Evolutionary conservation across 164 flowering plant genomes (phyloP).

Genomic region (Stephania cephalantha): DNA sequence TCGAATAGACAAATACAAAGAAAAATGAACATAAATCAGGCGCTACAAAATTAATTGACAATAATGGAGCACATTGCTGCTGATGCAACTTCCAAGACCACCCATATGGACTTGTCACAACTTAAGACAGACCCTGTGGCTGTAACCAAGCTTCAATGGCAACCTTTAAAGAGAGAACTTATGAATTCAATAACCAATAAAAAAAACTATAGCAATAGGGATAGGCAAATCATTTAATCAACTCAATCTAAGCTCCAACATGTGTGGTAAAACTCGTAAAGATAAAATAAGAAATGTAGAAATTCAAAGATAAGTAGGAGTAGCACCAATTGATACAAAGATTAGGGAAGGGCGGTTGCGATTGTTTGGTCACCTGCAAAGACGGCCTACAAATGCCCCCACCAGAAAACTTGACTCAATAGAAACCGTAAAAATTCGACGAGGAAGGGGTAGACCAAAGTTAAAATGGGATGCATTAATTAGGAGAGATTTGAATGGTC

Average conservation of each 20-base stretch:
- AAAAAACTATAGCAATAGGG: neutral
- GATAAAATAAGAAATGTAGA: too few species aligned
- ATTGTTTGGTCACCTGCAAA: too few species aligned
- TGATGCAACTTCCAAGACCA: neutral
- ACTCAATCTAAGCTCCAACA: neutral
- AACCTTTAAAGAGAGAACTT: neutral
- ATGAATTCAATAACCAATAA: neutral
- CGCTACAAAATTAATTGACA: neutral
- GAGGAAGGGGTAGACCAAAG: too few species aligned
- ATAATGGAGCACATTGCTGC: neutral
- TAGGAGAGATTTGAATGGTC: too few species aligned
- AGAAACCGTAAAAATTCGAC: too few species aligned
- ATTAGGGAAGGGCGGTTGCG: too few species aligned
- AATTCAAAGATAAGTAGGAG: too few species aligned
- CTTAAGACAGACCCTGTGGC: neutral
- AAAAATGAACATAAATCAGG: constrained; percentile 7
- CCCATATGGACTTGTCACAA: neutral
- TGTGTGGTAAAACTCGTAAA: too few species aligned
- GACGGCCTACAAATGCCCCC: too few species aligned
- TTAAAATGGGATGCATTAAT: too few species aligned
- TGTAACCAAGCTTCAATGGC: neutral
- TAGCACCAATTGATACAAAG: too few species aligned
- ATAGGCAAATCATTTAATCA: neutral
- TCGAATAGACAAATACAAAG: constrained; percentile 19
- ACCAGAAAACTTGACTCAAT: too few species aligned